Base-by-base conservation (phyloP, 768 basidiomycete species). In the Tylopilus felleus region DNA sequence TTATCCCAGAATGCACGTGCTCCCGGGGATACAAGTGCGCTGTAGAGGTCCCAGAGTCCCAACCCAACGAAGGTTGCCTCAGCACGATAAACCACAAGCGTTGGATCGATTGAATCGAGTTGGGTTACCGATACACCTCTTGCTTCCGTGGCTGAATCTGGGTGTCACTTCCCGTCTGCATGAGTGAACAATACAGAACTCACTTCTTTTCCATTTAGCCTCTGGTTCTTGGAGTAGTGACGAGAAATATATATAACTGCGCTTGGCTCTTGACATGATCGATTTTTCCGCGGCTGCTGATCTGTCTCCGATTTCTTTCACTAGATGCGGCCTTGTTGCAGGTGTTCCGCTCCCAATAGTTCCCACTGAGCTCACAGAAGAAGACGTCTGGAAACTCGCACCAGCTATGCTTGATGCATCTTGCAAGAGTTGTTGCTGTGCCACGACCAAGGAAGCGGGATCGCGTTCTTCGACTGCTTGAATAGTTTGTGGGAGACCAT, bases 201-300 rank as follows among this genome's bases (percentile, higher is more conserved):
- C 70, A 92, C 90, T 90, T 65, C 86, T 78, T 65, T 85, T 85
- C 96, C 96, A 99, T 70, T 99, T 99, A 4, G 93, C 93, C 70
- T 98, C 94, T 1, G 97, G 97, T 64, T 98, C 96, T 70, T 98
- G 97, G 46, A 99, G 72, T 45, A 99, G 75, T 0, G 95, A 97
- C 1, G 95, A 95, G 69, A 99, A 98, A 71, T 98, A 98, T 49
- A 98, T 98, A 64, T 99, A 99, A 68, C 91, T 96, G 55, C 97
- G 79, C 64, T 86, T 82, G 21, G 98, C 90, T 58, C 93, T 78
- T 6, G 90, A 85, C 16, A 90, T 65, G n/a, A 98, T 88, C 4
- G 86, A 83, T 67, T 93, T 92, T 58, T 92, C 86, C 7, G 83
- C 87, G 1, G 80, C 81, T 7, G 81, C 72, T 22, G 77, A 71